Evolutionary conservation across 2,329 filamentous ascomycete genomes (phyloP).

Genomic region (Rhytidhysteron rufulum): DNA sequence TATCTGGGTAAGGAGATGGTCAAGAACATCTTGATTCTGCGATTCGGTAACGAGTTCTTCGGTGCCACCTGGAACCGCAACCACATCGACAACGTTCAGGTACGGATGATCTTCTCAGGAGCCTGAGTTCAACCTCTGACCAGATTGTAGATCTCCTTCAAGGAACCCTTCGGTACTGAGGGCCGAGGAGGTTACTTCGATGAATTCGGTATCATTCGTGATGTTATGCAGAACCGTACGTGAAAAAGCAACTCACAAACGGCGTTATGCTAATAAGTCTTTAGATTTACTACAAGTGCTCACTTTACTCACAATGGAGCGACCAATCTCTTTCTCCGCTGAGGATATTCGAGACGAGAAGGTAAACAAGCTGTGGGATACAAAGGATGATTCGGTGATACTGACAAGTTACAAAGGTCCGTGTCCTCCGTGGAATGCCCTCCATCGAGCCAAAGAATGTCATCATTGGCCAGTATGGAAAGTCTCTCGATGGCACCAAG

Average conservation of each 20-base stretch:
- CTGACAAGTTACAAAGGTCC: constrained; percentile 49
- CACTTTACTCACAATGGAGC: constrained; percentile 95
- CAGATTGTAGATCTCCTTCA: constrained; percentile 77
- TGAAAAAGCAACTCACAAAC: constrained; percentile 8
- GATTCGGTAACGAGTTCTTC: constrained; percentile 98
- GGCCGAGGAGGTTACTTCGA: constrained; percentile 98
- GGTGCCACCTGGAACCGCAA: constrained; percentile 98
- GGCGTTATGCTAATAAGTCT: constrained; percentile 12
- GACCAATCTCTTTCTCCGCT: constrained; percentile 94
- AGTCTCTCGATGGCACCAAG: constrained; percentile 92
- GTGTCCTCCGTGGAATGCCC: constrained; percentile 88
- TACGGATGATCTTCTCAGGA: constrained; percentile 20
- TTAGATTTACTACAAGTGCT: constrained; percentile 85
- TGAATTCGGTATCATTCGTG: constrained; percentile 98
- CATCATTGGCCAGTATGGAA: constrained; percentile 98
- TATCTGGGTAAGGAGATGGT: constrained; percentile 99
- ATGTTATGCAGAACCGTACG: constrained; percentile 97
- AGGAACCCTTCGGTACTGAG: constrained; percentile 98
- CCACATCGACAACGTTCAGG: constrained; percentile 97
- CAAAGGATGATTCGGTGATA: not conserved
- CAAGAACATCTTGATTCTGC: constrained; percentile 97
- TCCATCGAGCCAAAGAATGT: constrained; percentile 98
- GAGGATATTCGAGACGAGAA: constrained; percentile 99
- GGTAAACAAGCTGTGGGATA: constrained; percentile 26
- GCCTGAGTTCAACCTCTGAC: constrained; percentile 11